Percentiles rank a stretch among this genome's conserved stretches.
These are phyloP conservation scores for Paramecium sexaurelia DNA, from an alignment of 73 alveolate species.

Conservation along the genomic window DNA sequence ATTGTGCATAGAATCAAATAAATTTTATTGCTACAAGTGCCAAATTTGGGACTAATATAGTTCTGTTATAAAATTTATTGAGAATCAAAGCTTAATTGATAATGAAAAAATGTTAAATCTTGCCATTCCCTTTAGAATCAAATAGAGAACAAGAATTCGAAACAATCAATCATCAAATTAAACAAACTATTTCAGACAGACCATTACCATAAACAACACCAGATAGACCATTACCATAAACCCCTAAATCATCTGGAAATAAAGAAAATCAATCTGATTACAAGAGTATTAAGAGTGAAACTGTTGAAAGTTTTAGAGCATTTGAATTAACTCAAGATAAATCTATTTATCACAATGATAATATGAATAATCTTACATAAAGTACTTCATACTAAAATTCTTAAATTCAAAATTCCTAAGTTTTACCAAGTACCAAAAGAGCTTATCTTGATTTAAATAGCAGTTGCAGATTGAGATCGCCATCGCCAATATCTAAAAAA, in stretches of 20 bases:
- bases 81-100: neutral
- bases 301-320: neutral
- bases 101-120: slow-evolving; percentile 2
- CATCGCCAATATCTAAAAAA: neutral
- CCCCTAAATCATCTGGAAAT: neutral
- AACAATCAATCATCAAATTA: neutral
- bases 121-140: neutral
- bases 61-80: neutral
- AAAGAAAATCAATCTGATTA: neutral
- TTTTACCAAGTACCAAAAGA: neutral
- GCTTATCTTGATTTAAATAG: slow-evolving; percentile 16
- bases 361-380: neutral
- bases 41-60: neutral
- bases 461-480: neutral
- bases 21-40: neutral
- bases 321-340: neutral
- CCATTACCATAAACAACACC: slow-evolving; percentile 11
- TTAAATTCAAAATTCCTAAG: neutral
- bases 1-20: neutral
- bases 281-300: neutral
- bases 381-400: neutral
- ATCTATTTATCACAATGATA: neutral
- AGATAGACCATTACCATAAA: slow-evolving; percentile 43
- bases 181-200: neutral
- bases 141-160: neutral